Base-by-base conservation (phyloP, 768 basidiomycete species). In the Tephrocybe sp. region DNA sequence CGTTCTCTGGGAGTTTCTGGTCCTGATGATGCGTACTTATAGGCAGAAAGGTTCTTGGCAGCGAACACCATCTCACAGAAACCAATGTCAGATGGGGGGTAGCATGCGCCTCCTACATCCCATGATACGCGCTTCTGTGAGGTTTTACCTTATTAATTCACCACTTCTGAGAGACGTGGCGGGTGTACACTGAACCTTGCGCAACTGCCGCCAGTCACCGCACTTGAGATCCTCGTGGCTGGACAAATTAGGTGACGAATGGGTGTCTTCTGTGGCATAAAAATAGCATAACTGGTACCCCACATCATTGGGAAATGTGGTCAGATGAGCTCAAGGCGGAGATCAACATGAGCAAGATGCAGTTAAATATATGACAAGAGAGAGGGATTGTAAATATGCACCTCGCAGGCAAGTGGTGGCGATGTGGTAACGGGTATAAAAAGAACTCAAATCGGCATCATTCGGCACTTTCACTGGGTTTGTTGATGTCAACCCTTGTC, bases 81-180 rank as follows among this genome's bases (percentile, higher is more conserved):
- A 24, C 9, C 21, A n/a, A 17, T 24, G 51, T 50, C 47, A 46
- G 52, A 49, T 40, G 56, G 32, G 30, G 21, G 17, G 45, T 43
- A 53, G 44, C 56, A 57, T 53, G 56, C 48, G 56, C 11, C 42
- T 20, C 50, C 48, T 5, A 18, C 34, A 21, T 57, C 56, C 45
- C 56, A 57, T 57, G 56, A 57, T 53, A 25, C 21, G 6, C 28
- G 6, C 28, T 25, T 45, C 39, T 44, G 21, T 30, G 36, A 56
- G 50, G 40, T 14, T 20, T n/a, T n/a, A n/a, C n/a, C n/a, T n/a
- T n/a, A n/a, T n/a, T n/a, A n/a, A 48, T 45, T 39, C 18, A 14
- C 9, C 15, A 43, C 25, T 41, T 41, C 51, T 53, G 20, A 20
- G n/a, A 39, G 15, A 20, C 25, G 23, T 12, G 50, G 48, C 50